These are phyloP conservation scores for Pezicula neosporulosa DNA, from an alignment of 2,329 filamentous ascomycete genomes.

Conservation along the genomic window DNA sequence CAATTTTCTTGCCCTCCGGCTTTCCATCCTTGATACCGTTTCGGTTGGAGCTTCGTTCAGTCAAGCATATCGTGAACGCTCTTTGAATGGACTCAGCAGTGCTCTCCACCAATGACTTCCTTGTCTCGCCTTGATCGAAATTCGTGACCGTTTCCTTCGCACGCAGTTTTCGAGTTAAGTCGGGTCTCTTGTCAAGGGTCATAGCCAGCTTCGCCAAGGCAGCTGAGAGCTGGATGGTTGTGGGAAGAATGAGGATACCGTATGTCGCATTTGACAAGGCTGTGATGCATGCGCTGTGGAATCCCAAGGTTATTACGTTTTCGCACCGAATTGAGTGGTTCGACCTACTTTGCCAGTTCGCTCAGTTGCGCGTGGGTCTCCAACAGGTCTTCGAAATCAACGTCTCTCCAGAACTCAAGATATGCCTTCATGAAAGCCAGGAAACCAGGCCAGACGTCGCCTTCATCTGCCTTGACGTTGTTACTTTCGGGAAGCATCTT, in stretches of 20 bases:
- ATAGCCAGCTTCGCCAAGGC: slow-evolving; percentile 81
- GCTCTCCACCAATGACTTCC: slow-evolving; percentile 78
- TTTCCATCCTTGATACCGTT: slow-evolving; percentile 51
- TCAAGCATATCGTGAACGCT: slow-evolving; percentile 86
- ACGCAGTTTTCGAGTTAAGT: slow-evolving; percentile 66
- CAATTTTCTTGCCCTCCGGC: slow-evolving; percentile 80
- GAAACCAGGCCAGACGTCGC: slow-evolving; percentile 72
- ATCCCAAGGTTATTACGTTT: slow-evolving; percentile 4
- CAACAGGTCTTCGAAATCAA: slow-evolving; percentile 71
- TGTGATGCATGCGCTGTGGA: slow-evolving; percentile 69
- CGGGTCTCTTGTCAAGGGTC: slow-evolving; percentile 75
- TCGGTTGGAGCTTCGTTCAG: slow-evolving; percentile 68
- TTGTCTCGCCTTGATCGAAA: slow-evolving; percentile 60
- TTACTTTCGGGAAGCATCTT: slow-evolving; percentile 61
- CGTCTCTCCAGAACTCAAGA: slow-evolving; percentile 75
- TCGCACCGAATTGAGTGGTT: background rate
- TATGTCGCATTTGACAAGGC: slow-evolving; percentile 77
- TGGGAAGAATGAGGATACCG: slow-evolving; percentile 78
- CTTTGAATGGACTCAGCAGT: slow-evolving; percentile 87
- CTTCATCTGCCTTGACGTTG: slow-evolving; percentile 59
- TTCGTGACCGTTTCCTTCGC: slow-evolving; percentile 31
- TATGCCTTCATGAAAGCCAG: slow-evolving; percentile 78
- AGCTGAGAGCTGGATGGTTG: slow-evolving; percentile 77
- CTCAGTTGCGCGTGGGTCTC: slow-evolving; percentile 73
- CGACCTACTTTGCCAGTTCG: slow-evolving; percentile 67